Percentiles rank a stretch among this genome's conserved stretches.
Evolutionary conservation across 345 rosid species (phyloP).

Genomic region (Aurinia saxatilis): DNA sequence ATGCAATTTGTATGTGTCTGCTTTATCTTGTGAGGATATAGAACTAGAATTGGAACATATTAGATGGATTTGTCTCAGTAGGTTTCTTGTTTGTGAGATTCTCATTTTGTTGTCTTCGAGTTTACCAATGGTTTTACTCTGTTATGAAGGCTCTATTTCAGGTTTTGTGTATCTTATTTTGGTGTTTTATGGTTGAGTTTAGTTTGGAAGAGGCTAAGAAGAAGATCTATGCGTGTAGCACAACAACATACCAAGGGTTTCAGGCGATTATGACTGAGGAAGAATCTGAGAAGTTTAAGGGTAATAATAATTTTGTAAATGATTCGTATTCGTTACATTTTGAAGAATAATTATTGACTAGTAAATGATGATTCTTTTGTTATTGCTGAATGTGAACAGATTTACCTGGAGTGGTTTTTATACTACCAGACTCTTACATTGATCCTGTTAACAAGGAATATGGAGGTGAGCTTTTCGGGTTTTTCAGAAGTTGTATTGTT

Average conservation of each 20-base stretch:
- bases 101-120: background rate
- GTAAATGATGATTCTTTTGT: no score
- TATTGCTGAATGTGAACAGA: constrained; percentile 35
- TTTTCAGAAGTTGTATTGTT: background rate
- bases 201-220: constrained; percentile 84
- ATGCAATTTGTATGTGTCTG: no score
- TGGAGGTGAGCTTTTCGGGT: constrained; percentile 55
- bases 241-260: constrained; percentile 89
- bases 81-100: background rate
- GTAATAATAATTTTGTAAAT: constrained; percentile 25
- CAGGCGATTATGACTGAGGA: constrained; percentile 88
- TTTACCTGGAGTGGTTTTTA: constrained; percentile 73
- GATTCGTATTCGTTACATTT: no score
- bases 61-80: no score
- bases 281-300: constrained; percentile 68
- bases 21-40: no score
- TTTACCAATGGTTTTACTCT: background rate
- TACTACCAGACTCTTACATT: constrained; percentile 89
- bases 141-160: background rate
- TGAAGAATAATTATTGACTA: no score
- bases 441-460: constrained; percentile 84
- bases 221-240: constrained; percentile 93
- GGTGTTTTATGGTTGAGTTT: constrained; percentile 14
- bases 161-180: background rate
- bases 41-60: no score